Evolutionary conservation across 1,139 yeast genomes (phyloP).

Genomic region (Suhomyces terraborum): DNA sequence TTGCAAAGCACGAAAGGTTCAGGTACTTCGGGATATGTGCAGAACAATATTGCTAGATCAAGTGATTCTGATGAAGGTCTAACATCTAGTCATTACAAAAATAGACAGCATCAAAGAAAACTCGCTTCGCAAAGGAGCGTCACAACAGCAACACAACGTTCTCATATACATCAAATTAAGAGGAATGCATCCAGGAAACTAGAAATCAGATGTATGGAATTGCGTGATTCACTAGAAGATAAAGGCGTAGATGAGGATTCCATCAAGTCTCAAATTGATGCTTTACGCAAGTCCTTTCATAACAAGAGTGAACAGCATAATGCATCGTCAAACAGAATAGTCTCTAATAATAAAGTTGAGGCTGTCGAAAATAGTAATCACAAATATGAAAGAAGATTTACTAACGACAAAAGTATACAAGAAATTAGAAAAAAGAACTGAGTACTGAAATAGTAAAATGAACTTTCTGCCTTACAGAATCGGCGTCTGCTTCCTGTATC

Average conservation of each 20-base stretch:
- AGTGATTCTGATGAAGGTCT: constrained; percentile 16
- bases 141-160: constrained; percentile 17
- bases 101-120: constrained; percentile 21
- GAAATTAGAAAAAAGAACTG: background rate
- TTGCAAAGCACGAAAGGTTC: constrained; percentile 66
- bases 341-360: background rate
- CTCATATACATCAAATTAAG: constrained; percentile 33
- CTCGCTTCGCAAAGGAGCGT: constrained; percentile 1
- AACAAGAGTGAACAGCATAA: background rate
- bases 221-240: constrained; percentile 59
- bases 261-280: constrained; percentile 26
- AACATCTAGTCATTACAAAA: constrained; percentile 15
- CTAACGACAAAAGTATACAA: background rate
- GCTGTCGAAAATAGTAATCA: background rate
- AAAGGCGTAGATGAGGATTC: constrained; percentile 34
- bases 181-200: constrained; percentile 48
- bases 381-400: background rate
- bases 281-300: constrained; percentile 17
- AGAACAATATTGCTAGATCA: constrained; percentile 45
- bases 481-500: too few relatives aligned
- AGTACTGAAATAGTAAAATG: background rate
- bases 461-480: too few relatives aligned
- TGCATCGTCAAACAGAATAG: background rate
- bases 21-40: constrained; percentile 73
- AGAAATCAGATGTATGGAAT: constrained; percentile 57